Percentiles rank a stretch among this genome's conserved stretches.
phyloP scores from a whole-genome alignment of 331 rosid species.

The Quercus phellos region DNA sequence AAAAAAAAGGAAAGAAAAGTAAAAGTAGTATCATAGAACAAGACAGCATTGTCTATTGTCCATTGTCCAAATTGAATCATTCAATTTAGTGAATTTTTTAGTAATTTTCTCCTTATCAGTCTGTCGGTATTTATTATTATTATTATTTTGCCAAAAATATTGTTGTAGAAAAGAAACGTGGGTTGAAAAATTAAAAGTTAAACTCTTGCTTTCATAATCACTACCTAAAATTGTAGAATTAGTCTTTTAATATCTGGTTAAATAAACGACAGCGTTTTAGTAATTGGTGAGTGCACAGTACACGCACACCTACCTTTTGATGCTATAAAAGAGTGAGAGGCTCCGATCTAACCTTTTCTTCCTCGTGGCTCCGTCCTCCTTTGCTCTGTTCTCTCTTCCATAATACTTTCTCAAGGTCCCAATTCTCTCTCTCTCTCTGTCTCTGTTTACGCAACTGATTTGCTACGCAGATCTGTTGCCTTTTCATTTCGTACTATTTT shows the following conservation, averaged over 20 bases:
- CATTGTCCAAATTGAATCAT: too few relatives aligned
- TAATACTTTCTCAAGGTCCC: slow-evolving; percentile 22
- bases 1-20: too few relatives aligned
- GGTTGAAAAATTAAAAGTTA: too few relatives aligned
- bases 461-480: slow-evolving; percentile 18
- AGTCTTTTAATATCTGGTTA: not conserved
- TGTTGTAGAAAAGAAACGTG: too few relatives aligned
- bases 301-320: too few relatives aligned
- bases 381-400: not conserved
- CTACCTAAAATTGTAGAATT: not conserved
- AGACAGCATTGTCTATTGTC: too few relatives aligned
- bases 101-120: too few relatives aligned
- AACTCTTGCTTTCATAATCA: too few relatives aligned
- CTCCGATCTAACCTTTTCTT: not conserved
- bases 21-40: too few relatives aligned
- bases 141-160: too few relatives aligned
- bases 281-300: not conserved
- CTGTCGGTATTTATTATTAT: too few relatives aligned
- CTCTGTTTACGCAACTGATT: not conserved
- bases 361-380: slow-evolving; percentile 28
- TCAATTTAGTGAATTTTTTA: too few relatives aligned
- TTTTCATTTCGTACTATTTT: not conserved
- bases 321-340: slow-evolving; percentile 27
- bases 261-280: not conserved
- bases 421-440: not conserved